Evolutionary conservation across 2,329 filamentous ascomycete species (phyloP).

Genomic region (Sarocladium kiliense): DNA sequence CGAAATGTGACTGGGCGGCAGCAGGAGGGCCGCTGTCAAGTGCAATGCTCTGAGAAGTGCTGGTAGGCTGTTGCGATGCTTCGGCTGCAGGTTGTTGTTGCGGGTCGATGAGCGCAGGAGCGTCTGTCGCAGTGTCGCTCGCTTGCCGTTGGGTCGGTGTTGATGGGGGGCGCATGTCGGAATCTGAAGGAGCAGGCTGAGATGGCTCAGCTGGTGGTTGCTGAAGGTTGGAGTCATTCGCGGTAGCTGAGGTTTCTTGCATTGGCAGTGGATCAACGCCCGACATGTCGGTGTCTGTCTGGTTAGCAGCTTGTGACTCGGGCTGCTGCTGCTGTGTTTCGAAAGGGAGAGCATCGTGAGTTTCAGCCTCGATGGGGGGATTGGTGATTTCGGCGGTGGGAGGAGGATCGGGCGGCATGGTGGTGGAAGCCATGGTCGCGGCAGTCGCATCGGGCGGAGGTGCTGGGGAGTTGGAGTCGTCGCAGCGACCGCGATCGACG

Average conservation of each 20-base stretch:
- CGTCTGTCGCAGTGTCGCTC: neutral
- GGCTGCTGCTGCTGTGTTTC: neutral
- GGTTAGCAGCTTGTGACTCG: neutral
- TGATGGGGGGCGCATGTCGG: conserved; percentile 1
- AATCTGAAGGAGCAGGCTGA: conserved; percentile 1
- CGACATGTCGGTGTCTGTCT: neutral
- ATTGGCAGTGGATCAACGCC: neutral
- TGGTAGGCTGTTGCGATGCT: neutral
- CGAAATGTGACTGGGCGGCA: conserved; percentile 1
- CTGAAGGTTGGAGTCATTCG: conserved; percentile 1
- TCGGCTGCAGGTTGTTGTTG: neutral
- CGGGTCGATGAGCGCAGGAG: neutral
- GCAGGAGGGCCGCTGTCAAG: neutral
- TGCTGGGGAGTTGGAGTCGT: neutral
- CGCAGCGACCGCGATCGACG: conserved; percentile 1
- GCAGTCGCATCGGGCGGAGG: conserved; percentile 8
- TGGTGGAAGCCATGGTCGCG: neutral
- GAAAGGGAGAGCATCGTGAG: neutral
- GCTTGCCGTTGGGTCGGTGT: conserved; percentile 1
- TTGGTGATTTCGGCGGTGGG: neutral
- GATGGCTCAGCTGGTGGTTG: neutral
- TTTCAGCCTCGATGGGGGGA: neutral
- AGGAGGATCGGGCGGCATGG: neutral
- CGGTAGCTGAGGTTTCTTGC: conserved; percentile 3
- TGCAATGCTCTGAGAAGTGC: neutral